These are phyloP conservation scores for Graphiopsis chlorocephala DNA, from an alignment of 2,329 filamentous ascomycete species.

Conservation along the genomic window DNA sequence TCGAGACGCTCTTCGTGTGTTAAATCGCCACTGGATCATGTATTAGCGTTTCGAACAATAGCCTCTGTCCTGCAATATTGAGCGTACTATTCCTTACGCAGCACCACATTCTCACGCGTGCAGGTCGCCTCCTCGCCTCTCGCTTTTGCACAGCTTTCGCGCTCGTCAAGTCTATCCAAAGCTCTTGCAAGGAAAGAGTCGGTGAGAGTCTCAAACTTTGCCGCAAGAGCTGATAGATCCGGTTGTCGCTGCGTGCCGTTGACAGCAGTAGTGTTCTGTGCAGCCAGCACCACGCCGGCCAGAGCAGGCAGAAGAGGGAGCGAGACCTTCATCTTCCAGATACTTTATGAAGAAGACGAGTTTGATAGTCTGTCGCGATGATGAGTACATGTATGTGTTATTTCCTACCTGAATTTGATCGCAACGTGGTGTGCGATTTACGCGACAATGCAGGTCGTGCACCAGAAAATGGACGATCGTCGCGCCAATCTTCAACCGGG, in stretches of 20 bases:
- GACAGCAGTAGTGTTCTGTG: background rate
- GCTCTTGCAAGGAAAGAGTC: background rate
- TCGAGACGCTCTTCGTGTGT: constrained; percentile 10
- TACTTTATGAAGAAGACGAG: background rate
- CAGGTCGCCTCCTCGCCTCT: background rate
- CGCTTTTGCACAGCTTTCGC: background rate
- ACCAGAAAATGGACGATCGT: background rate
- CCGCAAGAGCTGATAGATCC: background rate
- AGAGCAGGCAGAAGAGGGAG: background rate
- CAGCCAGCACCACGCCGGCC: background rate
- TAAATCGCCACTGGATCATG: background rate
- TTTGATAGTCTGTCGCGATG: too few relatives aligned
- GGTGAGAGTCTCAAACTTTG: background rate
- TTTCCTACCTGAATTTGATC: too few relatives aligned
- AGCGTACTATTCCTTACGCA: constrained; percentile 10
- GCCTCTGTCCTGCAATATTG: background rate
- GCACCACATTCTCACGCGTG: background rate
- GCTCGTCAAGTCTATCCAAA: background rate
- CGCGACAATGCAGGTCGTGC: background rate
- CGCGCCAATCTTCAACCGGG: background rate
- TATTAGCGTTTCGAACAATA: background rate
- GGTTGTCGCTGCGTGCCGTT: background rate
- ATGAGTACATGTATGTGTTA: too few relatives aligned
- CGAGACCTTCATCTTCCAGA: background rate
- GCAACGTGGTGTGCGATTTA: too few relatives aligned